A percentile compares a stretch with the other conserved stretches of the same genome.
phyloP scores from a whole-genome alignment of 176 grass and related monocot species.

The Olyra latifolia region DNA sequence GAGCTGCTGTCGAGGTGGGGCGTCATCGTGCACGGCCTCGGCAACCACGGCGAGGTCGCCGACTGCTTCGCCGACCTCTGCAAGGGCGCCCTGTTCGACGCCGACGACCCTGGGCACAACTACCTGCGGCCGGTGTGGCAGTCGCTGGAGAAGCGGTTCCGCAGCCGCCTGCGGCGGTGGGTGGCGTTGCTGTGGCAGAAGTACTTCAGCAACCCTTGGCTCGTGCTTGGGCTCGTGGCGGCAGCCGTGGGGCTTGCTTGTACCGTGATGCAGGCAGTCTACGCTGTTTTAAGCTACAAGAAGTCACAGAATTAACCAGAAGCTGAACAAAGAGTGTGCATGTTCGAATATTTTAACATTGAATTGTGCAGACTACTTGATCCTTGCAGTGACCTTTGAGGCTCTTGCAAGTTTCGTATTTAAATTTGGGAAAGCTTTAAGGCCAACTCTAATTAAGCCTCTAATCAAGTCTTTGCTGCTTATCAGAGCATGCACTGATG shows the following conservation, averaged over 20 bases:
- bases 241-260: not conserved
- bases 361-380: too few species aligned
- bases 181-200: not conserved
- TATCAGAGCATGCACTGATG: too few species aligned
- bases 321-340: not conserved
- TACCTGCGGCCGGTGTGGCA: not conserved
- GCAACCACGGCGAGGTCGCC: not conserved
- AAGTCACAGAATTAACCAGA: not conserved
- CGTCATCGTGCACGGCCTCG: not conserved
- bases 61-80: constrained; percentile 5
- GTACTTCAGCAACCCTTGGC: constrained; percentile 14
- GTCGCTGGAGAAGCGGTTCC: not conserved
- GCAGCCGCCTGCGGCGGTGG: not conserved
- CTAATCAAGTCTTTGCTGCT: too few species aligned
- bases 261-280: not conserved
- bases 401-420: too few species aligned
- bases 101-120: not conserved
- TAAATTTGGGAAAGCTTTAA: too few species aligned
- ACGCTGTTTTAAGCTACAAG: not conserved
- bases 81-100: constrained; percentile 8
- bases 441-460: too few species aligned
- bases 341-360: not conserved
- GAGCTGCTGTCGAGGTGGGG: not conserved
- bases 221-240: not conserved
- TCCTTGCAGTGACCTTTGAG: too few species aligned